phyloP scores from a whole-genome alignment of 2,329 filamentous ascomycete genomes.

The Lasiodiplodia theobromae region DNA sequence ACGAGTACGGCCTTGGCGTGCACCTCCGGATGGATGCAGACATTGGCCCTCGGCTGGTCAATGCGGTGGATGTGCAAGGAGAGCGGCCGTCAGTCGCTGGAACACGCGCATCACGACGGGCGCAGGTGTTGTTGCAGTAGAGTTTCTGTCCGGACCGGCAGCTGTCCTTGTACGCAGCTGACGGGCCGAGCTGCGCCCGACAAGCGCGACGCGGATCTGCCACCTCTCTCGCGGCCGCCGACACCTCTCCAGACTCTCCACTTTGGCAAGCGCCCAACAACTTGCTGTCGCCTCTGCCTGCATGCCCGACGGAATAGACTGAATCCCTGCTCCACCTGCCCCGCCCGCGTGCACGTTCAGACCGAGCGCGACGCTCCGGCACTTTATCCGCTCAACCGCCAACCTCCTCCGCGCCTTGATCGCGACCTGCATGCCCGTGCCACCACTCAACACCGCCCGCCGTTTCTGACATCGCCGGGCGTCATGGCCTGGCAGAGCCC shows the following conservation, averaged over 20 bases:
- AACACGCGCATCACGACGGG: not conserved
- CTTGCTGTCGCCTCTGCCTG: not conserved
- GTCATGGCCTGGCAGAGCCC: slow-evolving; percentile 75
- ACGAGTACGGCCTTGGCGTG: too few relatives aligned
- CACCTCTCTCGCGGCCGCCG: slow-evolving; percentile 24
- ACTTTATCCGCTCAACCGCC: slow-evolving; percentile 32
- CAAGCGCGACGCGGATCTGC: not conserved
- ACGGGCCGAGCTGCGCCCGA: not conserved
- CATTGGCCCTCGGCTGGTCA: too few relatives aligned
- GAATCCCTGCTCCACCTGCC: not conserved
- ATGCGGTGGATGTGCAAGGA: too few relatives aligned
- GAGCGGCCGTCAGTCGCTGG: too few relatives aligned
- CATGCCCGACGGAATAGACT: slow-evolving; percentile 5
- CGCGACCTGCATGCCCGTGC: slow-evolving; percentile 38
- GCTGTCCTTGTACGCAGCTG: not conserved
- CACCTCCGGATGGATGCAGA: too few relatives aligned
- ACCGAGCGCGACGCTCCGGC: slow-evolving; percentile 16
- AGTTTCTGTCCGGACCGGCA: not conserved
- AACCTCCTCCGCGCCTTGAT: slow-evolving; percentile 37
- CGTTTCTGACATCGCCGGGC: slow-evolving; percentile 34
- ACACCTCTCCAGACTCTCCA: slow-evolving; percentile 15
- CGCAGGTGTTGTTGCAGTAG: not conserved
- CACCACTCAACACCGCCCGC: slow-evolving; percentile 30
- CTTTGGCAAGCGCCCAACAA: slow-evolving; percentile 11
- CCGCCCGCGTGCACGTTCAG: slow-evolving; percentile 1